Evolutionary conservation across 2,329 filamentous ascomycete species (phyloP), one percentile per base, ranked within the genome.

Genomic region (Akanthomyces muscarius): DNA sequence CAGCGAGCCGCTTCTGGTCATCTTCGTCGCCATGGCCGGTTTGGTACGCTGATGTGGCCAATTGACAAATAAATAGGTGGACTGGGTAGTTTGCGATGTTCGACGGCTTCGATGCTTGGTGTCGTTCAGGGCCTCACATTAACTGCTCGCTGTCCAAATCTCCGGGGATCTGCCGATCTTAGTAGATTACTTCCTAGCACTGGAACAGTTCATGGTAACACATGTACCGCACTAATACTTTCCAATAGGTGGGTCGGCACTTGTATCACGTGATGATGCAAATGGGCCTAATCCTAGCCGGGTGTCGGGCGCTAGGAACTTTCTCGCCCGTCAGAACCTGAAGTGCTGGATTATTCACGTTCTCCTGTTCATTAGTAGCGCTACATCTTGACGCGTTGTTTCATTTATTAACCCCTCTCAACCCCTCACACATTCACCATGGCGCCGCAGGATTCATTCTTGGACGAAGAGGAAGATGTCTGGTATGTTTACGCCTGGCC

Each of bases 391-490:
- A 67, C 59, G 65, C 67, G 64, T 57, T 41, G 38, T 41, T 61
- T 60, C 57, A 64, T 64, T 62, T 55, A 60, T 57, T 59, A 64
- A 63, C 65, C 65, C 62, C 60, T 65, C 62, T 63, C 54, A 55
- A 62, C 57, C 63, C 63, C 61, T 63, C 65, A 67, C 41, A 68
- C 61, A 64, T 47, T 67, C 73, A 78, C 67, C 65, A 89, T 89
- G 86, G 85, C 86, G 62, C 86, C 86, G 63, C 85, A 89, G 78
- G 87, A 90, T 73, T 84, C 81, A 68, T 89, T 89, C 74, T 84
- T 90, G 74, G 87, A 89, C 68, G 87, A 90, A 71, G 87, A 89
- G 72, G 87, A 89, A 70, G 86, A 89, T 70, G 83, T 81, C 67
- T 89, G 86, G 87, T 89, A 80, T 69, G 82, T 71, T 57, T 38